Evolutionary conservation across 495 filamentous ascomycete genomes (phyloP).

Genomic region (Bombardia bombarda): DNA sequence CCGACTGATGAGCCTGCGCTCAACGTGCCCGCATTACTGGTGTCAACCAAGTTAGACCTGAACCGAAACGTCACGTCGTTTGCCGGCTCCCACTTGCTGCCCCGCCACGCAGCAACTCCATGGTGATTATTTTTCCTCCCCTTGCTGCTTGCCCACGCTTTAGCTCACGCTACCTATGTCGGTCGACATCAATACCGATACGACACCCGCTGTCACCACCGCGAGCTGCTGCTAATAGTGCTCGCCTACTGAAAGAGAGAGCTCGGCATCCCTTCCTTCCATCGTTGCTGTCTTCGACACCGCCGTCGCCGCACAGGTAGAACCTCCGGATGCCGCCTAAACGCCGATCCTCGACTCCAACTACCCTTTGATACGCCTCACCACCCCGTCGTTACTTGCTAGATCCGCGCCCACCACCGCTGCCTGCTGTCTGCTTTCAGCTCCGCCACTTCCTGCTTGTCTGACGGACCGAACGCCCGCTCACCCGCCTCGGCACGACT

Average conservation of each 20-base stretch:
- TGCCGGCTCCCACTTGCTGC: slow-evolving; percentile 1
- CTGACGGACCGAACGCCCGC: too few species aligned
- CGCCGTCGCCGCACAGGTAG: slow-evolving; percentile 13
- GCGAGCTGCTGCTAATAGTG: neutral
- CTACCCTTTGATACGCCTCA: neutral
- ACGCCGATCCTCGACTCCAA: slow-evolving; percentile 10
- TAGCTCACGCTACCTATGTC: too few species aligned
- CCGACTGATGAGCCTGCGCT: slow-evolving; percentile 1
- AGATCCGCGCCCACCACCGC: neutral
- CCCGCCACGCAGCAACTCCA: slow-evolving; percentile 3
- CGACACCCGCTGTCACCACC: too few species aligned
- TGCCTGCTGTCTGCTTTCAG: neutral
- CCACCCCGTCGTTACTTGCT: neutral
- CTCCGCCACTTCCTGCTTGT: too few species aligned
- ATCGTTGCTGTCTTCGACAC: neutral
- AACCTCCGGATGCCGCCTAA: slow-evolving; percentile 9
- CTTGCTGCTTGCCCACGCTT: neutral
- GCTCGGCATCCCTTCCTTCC: neutral
- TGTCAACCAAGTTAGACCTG: neutral
- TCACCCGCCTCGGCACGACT: too few species aligned
- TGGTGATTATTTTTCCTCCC: neutral
- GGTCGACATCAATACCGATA: too few species aligned
- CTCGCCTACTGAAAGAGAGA: slow-evolving; percentile 5
- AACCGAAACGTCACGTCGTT: neutral
- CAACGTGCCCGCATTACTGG: slow-evolving; percentile 10